Percentiles rank a stretch among this genome's conserved stretches.
These are phyloP conservation scores for Berberis thunbergii DNA, from an alignment of 164 flowering plant genomes.

Conservation along the genomic window DNA sequence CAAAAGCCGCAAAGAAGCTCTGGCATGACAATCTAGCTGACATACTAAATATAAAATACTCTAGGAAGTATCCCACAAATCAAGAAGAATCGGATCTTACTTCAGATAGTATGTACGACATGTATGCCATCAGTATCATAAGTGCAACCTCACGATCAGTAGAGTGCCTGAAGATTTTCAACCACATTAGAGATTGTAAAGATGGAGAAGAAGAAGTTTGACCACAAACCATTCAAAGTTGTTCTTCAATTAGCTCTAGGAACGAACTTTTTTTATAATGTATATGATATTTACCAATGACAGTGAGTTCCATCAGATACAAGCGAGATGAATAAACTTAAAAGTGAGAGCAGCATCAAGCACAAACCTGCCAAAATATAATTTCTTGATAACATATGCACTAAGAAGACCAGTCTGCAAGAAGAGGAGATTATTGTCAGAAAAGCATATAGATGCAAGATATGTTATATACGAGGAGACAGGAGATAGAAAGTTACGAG, in stretches of 20 bases:
- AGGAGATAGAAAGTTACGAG: constrained; percentile 9
- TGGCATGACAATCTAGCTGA: constrained; percentile 1
- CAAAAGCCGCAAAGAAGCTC: neutral
- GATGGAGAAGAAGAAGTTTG: too few relatives aligned
- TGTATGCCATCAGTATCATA: constrained; percentile 88
- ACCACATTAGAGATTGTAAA: neutral
- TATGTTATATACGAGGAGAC: neutral
- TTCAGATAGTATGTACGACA: constrained; percentile 80
- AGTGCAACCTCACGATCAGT: constrained; percentile 89
- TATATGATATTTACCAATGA: too few relatives aligned
- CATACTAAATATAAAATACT: neutral
- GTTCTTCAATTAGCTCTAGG: too few relatives aligned
- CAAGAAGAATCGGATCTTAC: constrained; percentile 21
- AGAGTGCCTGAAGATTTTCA: constrained; percentile 50
- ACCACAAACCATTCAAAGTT: too few relatives aligned
- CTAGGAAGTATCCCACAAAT: neutral
- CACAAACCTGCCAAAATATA: constrained; percentile 71
- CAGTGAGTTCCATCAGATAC: neutral
- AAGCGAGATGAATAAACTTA: neutral
- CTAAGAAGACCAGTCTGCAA: constrained; percentile 69
- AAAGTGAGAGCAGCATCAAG: neutral
- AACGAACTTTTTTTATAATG: too few relatives aligned
- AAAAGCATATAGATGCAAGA: neutral
- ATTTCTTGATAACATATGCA: constrained; percentile 66
- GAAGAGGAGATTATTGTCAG: constrained; percentile 4